Conservation (phyloP, 495 filamentous ascomycete genomes). For the Antarctomyces pellizariae region DNA sequence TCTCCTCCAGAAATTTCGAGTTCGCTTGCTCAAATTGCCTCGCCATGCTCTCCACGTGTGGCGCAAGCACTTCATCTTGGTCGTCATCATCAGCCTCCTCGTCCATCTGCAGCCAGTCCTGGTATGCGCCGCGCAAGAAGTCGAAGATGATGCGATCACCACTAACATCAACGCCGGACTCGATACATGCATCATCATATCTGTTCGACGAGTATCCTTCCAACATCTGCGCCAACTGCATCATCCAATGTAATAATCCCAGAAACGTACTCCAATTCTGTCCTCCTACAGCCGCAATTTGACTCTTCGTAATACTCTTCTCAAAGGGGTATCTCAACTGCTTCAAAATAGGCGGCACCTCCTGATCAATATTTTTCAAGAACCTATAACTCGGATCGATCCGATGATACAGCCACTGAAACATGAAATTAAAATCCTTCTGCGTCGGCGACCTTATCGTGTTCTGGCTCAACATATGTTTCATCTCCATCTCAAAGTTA, state of each 20-base stretch:
- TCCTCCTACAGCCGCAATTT: constrained; percentile 80
- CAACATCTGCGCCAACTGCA: constrained; percentile 85
- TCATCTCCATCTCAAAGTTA: constrained; percentile 95
- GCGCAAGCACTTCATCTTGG: constrained; percentile 44
- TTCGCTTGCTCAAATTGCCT: constrained; percentile 68
- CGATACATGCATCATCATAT: constrained; percentile 70
- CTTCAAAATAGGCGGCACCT: constrained; percentile 76
- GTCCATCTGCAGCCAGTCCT: constrained; percentile 74
- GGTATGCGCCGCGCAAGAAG: constrained; percentile 72
- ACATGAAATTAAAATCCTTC: constrained; percentile 92
- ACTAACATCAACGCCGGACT: constrained; percentile 65
- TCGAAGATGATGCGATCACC: constrained; percentile 83
- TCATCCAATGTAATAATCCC: constrained; percentile 92
- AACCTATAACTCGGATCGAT: constrained; percentile 87
- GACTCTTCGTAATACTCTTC: constrained; percentile 80
- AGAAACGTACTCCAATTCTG: constrained; percentile 91
- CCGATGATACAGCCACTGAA: constrained; percentile 90
- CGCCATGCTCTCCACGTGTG: constrained; percentile 79
- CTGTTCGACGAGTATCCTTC: constrained; percentile 47
- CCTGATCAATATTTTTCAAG: constrained; percentile 75
- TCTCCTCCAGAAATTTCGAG: constrained; percentile 53
- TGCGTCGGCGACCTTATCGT: constrained; percentile 82
- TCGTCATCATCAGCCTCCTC: constrained; percentile 73
- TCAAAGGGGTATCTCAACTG: constrained; percentile 88
- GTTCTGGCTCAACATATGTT: constrained; percentile 68